Evolutionary conservation across 2,329 filamentous ascomycete species (phyloP), one percentile per base, ranked within the genome.

Genomic region (Diaporthe sp.): DNA sequence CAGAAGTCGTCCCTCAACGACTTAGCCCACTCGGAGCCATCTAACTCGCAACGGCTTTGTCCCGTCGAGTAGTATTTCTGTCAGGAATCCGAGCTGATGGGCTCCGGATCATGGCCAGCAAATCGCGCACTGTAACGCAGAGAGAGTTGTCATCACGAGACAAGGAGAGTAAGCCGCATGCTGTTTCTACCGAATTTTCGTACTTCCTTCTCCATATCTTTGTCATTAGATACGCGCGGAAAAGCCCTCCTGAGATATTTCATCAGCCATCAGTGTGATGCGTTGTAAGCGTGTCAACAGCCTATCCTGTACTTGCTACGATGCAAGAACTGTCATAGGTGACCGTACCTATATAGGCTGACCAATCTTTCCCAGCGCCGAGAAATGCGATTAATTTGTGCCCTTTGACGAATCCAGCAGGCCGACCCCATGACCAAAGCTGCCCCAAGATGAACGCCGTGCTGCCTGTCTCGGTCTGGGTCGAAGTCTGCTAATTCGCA

Each of bases 401-500:
- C 25, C 42, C 46, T 51, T 53, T 9, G 22, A 68, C 17, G 31
- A 53, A 68, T 55, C 12, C 25, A 55, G 25, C 62, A 53, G 15
- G 44, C 62, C 49, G 28, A 25, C 31, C 22, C 62, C 46, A 68
- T 25, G 46, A 10, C 44, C 28, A 37, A 37, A 37, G 46, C 51
- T 53, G 34, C 39, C 37, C 57, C 44, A 42, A 58, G 67, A 58
- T 42, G 53, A 65, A 75, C 46, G 25, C 73, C 67, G 28, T 72
- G 65, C 65, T 70, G 34, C 15, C 19, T 10, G 61, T 39, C 58
- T 55, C 15, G n/a, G 57, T 68, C 22, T 49, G 55, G 53, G 42
- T 55, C 22, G 31, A 46, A 55, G 55, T 19, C 44, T 42, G 31
- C 61, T 73, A 88, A 80, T 88, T 89, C 72, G 94, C 94, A 86